A percentile compares a stretch with the other conserved stretches of the same genome.
phyloP scores from a whole-genome alignment of 139 green algal genomes.

The Raphidocelis subcapitata region DNA sequence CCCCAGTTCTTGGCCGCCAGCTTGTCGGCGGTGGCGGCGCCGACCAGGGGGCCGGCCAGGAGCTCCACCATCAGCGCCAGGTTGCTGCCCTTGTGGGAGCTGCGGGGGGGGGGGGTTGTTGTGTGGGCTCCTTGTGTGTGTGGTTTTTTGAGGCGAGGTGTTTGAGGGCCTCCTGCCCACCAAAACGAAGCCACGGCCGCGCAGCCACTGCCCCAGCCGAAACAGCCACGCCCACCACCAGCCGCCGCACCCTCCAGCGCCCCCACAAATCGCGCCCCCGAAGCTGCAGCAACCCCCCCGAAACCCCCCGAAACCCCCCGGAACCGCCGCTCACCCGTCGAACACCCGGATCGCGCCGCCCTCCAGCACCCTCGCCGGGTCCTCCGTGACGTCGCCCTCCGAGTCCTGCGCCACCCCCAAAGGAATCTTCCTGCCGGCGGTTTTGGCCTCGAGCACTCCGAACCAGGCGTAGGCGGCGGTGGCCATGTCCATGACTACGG shows the following conservation, averaged over 20 bases:
- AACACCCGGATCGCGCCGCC: conserved; percentile 73
- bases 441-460: conserved; percentile 72
- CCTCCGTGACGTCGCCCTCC: conserved; percentile 54
- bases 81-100: conserved; percentile 67
- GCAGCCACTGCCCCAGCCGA: not conserved
- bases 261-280: too few relatives aligned
- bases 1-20: conserved; percentile 72
- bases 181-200: not conserved
- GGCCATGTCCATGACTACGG: conserved; percentile 73
- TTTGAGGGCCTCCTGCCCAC: not conserved
- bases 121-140: not conserved
- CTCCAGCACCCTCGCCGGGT: conserved; percentile 64
- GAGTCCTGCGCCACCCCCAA: conserved; percentile 62
- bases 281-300: too few relatives aligned
- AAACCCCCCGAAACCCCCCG: too few relatives aligned
- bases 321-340: conserved; percentile 63
- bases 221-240: not conserved
- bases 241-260: not conserved
- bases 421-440: conserved; percentile 57
- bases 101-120: not conserved
- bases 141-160: not conserved
- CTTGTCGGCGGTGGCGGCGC: conserved; percentile 74
- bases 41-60: conserved; percentile 67
- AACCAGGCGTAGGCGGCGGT: conserved; percentile 76
- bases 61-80: conserved; percentile 80